Percentiles rank a stretch among this genome's conserved stretches.
phyloP scores from a whole-genome alignment of 768 basidiomycete genomes.

The Lactarius deliciosus region DNA sequence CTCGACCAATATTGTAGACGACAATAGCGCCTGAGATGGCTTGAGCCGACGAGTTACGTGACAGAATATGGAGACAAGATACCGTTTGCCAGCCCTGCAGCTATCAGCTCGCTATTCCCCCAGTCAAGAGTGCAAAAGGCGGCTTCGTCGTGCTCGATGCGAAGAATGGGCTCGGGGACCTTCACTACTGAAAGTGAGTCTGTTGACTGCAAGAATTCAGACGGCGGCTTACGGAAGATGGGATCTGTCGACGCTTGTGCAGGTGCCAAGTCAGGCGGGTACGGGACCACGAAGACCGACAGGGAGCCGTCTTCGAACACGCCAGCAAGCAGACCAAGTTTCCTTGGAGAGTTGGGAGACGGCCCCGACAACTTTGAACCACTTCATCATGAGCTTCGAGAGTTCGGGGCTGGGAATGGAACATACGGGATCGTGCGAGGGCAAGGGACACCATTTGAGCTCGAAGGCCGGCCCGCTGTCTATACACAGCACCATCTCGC shows the following conservation, averaged over 20 bases:
- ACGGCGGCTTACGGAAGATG: slow-evolving; percentile 17
- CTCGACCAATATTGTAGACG: slow-evolving; percentile 51
- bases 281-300: slow-evolving; percentile 75
- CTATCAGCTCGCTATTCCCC: slow-evolving; percentile 82
- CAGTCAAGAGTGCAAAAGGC: slow-evolving; percentile 84
- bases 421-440: slow-evolving; percentile 64
- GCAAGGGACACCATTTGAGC: slow-evolving; percentile 91
- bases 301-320: slow-evolving; percentile 87
- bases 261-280: slow-evolving; percentile 56
- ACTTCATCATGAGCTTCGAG: background rate
- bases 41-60: background rate
- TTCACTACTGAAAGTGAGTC: slow-evolving; percentile 44
- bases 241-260: slow-evolving; percentile 1
- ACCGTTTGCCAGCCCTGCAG: slow-evolving; percentile 87
- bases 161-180: slow-evolving; percentile 61
- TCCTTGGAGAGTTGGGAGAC: slow-evolving; percentile 40
- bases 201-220: background rate
- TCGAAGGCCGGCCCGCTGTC: slow-evolving; percentile 79
- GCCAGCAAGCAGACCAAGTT: slow-evolving; percentile 81
- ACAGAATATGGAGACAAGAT: background rate
- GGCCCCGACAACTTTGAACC: slow-evolving; percentile 11
- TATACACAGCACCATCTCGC: slow-evolving; percentile 84
- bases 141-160: slow-evolving; percentile 73
- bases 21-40: slow-evolving; percentile 49
- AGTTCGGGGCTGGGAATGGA: slow-evolving; percentile 6